Percentiles rank a stretch among this genome's conserved stretches.
Evolutionary conservation across 495 filamentous ascomycete genomes (phyloP).

Genomic region (Penicillium cataractarum): DNA sequence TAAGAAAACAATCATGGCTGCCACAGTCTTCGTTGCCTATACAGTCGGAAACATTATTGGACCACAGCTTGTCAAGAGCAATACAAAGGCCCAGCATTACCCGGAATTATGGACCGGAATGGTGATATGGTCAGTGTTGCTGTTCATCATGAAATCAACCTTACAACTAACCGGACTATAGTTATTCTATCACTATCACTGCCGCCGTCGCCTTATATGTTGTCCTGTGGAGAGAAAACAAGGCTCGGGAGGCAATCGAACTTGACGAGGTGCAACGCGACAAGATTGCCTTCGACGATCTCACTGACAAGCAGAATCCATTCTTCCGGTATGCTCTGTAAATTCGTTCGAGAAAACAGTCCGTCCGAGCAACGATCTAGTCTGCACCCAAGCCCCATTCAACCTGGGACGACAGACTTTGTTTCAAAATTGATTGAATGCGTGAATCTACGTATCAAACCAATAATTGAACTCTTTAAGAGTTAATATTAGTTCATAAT

Average conservation of each 20-base stretch:
- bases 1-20: constrained; percentile 75
- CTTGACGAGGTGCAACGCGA: constrained; percentile 65
- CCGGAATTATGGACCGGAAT: constrained; percentile 70
- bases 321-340: constrained; percentile 65
- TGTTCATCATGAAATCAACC: background rate
- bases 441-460: background rate
- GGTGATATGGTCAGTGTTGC: constrained; percentile 64
- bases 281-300: constrained; percentile 67
- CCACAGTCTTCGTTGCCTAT: constrained; percentile 74
- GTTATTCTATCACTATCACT: constrained; percentile 69
- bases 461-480: background rate
- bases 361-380: background rate
- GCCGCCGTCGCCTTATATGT: constrained; percentile 58
- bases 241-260: constrained; percentile 43
- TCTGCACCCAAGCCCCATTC: background rate
- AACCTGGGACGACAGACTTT: background rate
- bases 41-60: constrained; percentile 75
- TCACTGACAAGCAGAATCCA: constrained; percentile 77
- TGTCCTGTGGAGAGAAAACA: constrained; percentile 61
- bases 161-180: constrained; percentile 29
- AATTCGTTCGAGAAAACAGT: background rate
- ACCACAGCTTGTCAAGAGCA: constrained; percentile 66
- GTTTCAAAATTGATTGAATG: background rate
- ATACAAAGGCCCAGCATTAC: constrained; percentile 66
- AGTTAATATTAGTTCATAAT: background rate